Evolutionary conservation across 495 filamentous ascomycete genomes (phyloP), one percentile per base, ranked within the genome.

Genomic region (Hyaloscypha variabilis): DNA sequence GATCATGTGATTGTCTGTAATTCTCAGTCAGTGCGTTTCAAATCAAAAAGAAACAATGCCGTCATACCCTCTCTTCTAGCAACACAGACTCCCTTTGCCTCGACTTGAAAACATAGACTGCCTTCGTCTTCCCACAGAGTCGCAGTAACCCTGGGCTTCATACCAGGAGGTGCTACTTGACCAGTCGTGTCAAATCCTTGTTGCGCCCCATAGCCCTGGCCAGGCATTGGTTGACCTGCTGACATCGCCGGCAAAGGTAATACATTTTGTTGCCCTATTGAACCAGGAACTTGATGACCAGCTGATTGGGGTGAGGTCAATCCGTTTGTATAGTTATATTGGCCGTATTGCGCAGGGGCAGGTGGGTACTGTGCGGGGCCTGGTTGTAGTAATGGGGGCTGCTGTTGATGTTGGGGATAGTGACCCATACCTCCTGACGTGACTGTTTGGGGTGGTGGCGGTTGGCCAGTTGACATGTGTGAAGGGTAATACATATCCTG

Each of bases 121-220:
- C 95, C 95, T 74, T 99, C 95, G 72, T 99, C 95, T 78, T 99
- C 95, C 95, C 95, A 99, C 55, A 99, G 75, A 6, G 96, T 99
- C 17, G 96, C 95, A 3, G 95, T 98, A 3, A 99, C 95, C 64
- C 94, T 83, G n/a, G 95, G 95, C 80, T 97, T 98, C 82, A 97
- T 96, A 3, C 96, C 96, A n/a, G 91, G 91, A 11, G 95, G 95
- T 30, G 92, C 90, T 34, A 95, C 76, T 77, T 99, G 95, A n/a
- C 95, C 95, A 13, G 92, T 95, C 0, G 87, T 85, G 74, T 99
- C 95, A 73, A 91, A 94, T 3, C 86, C 83, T 71, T 87, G 87
- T 64, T 82, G 78, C 11, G 81, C 80, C 71, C 29, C 76, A 77
- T 63, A 81, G 78, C 77, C 80, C 74, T 77, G 83, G 76, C 63